Conservation (phyloP, 345 rosid species). For the Salix koriyanagi region DNA sequence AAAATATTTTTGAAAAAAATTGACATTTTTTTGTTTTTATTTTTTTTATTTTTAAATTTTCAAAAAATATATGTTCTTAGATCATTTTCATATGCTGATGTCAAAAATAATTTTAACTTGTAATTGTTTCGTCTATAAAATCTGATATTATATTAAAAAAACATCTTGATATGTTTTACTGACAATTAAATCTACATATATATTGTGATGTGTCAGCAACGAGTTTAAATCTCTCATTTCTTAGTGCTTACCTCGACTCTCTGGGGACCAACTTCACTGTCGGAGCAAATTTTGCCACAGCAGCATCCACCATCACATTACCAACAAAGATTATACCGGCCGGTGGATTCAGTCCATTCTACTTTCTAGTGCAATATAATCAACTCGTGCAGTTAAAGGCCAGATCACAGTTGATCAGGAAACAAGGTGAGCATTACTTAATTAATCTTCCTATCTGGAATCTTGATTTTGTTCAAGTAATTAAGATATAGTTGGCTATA, state of each 20-base stretch:
- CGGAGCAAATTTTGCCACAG: constrained; percentile 38
- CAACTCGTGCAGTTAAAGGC: constrained; percentile 46
- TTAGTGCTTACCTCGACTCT: constrained; percentile 32
- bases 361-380: constrained; percentile 37
- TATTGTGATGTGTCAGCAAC: constrained; percentile 11
- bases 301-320: constrained; percentile 18
- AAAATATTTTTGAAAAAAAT: no score
- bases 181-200: background rate
- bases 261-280: constrained; percentile 25
- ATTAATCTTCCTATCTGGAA: no score
- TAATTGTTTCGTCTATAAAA: no score
- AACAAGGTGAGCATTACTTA: constrained; percentile 29
- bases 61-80: no score
- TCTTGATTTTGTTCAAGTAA: no score
- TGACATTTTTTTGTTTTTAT: no score
- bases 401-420: constrained; percentile 29
- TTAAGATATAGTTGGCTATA: background rate
- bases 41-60: no score
- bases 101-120: no score
- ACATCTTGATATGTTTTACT: no score
- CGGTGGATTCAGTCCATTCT: constrained; percentile 35
- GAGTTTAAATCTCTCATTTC: constrained; percentile 21
- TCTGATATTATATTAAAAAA: no score
- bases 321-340: constrained; percentile 19
- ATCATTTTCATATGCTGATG: no score